These are phyloP conservation scores for Mrakia blollopis DNA, from an alignment of 768 basidiomycete genomes.

Conservation along the genomic window DNA sequence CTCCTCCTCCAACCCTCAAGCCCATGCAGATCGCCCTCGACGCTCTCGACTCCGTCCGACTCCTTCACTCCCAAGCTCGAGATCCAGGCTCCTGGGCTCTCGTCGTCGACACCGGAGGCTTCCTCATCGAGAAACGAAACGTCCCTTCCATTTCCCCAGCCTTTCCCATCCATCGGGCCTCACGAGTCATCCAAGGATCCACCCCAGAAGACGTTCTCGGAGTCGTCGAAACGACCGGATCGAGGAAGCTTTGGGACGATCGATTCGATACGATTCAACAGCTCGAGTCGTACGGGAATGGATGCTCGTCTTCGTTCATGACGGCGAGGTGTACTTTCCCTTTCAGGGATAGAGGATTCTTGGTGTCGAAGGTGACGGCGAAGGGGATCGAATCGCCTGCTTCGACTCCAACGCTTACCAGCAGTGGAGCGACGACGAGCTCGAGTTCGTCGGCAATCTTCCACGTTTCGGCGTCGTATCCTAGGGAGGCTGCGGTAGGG, in stretches of 20 bases:
- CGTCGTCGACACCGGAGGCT: slow-evolving; percentile 60
- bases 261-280: slow-evolving; percentile 63
- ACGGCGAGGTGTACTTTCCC: slow-evolving; percentile 74
- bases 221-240: slow-evolving; percentile 63
- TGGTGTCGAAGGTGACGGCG: slow-evolving; percentile 69
- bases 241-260: slow-evolving; percentile 80
- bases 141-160: slow-evolving; percentile 69
- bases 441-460: slow-evolving; percentile 56
- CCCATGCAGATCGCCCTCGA: slow-evolving; percentile 80
- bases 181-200: slow-evolving; percentile 86
- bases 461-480: slow-evolving; percentile 67
- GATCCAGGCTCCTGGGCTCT: slow-evolving; percentile 64
- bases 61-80: slow-evolving; percentile 57
- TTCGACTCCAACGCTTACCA: slow-evolving; percentile 38
- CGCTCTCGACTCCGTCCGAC: slow-evolving; percentile 72
- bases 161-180: slow-evolving; percentile 78
- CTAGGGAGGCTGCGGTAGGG: slow-evolving; percentile 51
- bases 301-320: slow-evolving; percentile 65
- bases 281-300: slow-evolving; percentile 73
- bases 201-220: slow-evolving; percentile 85
- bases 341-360: slow-evolving; percentile 83
- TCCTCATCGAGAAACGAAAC: slow-evolving; percentile 70
- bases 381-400: slow-evolving; percentile 42
- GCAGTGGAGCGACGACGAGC: slow-evolving; percentile 19
- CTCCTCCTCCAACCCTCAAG: slow-evolving; percentile 50